Evolutionary conservation across 2,329 filamentous ascomycete genomes (phyloP).

Genomic region (Phialophora chinensis): DNA sequence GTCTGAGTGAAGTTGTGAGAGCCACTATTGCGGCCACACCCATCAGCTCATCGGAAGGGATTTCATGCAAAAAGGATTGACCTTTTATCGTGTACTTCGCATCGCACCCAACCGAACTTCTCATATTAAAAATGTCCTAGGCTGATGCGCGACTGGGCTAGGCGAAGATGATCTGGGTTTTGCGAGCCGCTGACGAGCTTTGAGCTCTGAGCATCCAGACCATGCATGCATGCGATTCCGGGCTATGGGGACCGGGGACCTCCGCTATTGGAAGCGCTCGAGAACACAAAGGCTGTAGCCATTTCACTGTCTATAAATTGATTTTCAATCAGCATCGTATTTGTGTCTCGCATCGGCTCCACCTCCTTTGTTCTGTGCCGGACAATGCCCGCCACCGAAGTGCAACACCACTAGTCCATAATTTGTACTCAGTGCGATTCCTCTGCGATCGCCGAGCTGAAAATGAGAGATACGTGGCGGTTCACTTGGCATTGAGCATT

Average conservation of each 20-base stretch:
- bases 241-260: not conserved
- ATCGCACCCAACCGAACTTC: not conserved
- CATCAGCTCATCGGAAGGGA: not conserved
- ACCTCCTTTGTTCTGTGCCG: slow-evolving; percentile 1
- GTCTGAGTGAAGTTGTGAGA: slow-evolving; percentile 29
- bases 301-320: not conserved
- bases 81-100: not conserved
- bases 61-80: not conserved
- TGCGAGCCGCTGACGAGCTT: not conserved
- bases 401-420: not conserved
- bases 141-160: not conserved
- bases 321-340: slow-evolving; percentile 5
- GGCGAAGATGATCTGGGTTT: not conserved
- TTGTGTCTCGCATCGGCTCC: slow-evolving; percentile 5
- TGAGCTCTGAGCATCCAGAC: not conserved
- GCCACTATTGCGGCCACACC: not conserved
- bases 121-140: not conserved
- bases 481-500: not conserved
- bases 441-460: not conserved
- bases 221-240: not conserved
- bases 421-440: not conserved
- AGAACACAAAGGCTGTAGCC: not conserved
- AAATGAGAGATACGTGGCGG: not conserved
- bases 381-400: not conserved
- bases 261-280: not conserved